A percentile compares a stretch with the other conserved stretches of the same genome.
Conservation (phyloP, 2,329 filamentous ascomycete species). For the Drechslerella coelobrocha region DNA sequence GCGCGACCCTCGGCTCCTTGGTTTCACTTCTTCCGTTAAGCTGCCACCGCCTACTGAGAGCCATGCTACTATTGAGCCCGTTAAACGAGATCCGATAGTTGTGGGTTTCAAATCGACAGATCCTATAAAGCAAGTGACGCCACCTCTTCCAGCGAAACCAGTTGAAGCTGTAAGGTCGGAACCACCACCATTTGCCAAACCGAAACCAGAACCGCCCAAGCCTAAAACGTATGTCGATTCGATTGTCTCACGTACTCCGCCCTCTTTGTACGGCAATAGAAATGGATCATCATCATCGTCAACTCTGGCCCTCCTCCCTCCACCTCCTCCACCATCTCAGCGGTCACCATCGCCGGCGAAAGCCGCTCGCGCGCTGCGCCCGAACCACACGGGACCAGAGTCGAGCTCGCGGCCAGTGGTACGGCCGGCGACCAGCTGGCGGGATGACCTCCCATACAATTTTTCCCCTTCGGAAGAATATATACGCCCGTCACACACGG, state of each 20-base stretch:
- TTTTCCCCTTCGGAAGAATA: conserved; percentile 14
- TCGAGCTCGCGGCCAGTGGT: conserved; percentile 22
- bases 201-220: conserved; percentile 23
- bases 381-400: conserved; percentile 32
- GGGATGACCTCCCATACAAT: conserved; percentile 29
- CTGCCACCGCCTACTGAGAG: conserved; percentile 22
- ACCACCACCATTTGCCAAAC: conserved; percentile 8
- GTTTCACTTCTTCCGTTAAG: conserved; percentile 33
- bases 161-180: conserved; percentile 2
- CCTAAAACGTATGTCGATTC: conserved; percentile 37
- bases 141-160: conserved; percentile 9
- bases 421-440: conserved; percentile 28
- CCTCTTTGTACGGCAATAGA: conserved; percentile 25
- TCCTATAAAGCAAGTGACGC: conserved; percentile 18
- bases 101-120: conserved; percentile 5
- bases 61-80: conserved; percentile 8
- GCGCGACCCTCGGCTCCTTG: conserved; percentile 35
- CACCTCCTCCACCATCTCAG: conserved; percentile 5
- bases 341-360: conserved; percentile 12
- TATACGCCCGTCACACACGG: conserved; percentile 41
- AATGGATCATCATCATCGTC: conserved; percentile 24
- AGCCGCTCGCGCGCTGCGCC: conserved; percentile 16
- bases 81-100: conserved; percentile 17
- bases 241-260: conserved; percentile 28
- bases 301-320: background rate